Evolutionary conservation across 2,329 filamentous ascomycete species (phyloP), one percentile per base, ranked within the genome.

Genomic region (Diplodia scrobiculata): DNA sequence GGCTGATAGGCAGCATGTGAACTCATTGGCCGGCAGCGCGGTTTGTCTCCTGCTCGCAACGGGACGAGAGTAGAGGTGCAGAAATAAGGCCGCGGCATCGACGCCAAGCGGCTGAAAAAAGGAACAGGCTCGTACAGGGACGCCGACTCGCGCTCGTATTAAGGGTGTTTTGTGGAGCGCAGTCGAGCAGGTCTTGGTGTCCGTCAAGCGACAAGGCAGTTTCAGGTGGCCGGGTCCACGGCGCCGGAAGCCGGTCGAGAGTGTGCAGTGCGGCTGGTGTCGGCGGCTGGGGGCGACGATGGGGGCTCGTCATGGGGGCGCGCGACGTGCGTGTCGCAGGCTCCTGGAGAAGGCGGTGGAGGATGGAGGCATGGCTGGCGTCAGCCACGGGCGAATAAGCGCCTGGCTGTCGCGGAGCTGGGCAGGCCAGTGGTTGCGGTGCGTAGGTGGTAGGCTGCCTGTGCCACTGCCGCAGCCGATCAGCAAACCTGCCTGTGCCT

Each of bases 401-500:
- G 41, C 41, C 58, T 29, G n/a, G 27, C 7, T 21, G 41, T 50
- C 41, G 58, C 41, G 45, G 27, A 36, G 41, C 58, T 10, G 41
- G 32, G 53, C 54, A 50, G 45, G 10, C 32, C 19, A 21, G 29
- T 29, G 52, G 17, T 21, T n/a, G 21, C 34, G 51, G 7, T 36
- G 13, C 32, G 53, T 9, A 32, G 29, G 29, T 32, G 29, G 54
- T 5, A 45, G 36, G 54, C 54, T 55, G 53, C 19, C 54, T 60
- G 55, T 60, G 55, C 55, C 55, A 60, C 29, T 32, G 29, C 29
- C 29, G 29, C 36, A 47, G 54, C 27, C 58, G 58, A 62, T 62
- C 58, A 62, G 58, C 58, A 62, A 62, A 62, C 58, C 58, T 62
- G 58, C 58, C 58, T 62, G 45, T 62, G 58, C 58, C 58, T 62